Percentiles rank a stretch among this genome's conserved stretches.
Evolutionary conservation across 495 filamentous ascomycete genomes (phyloP).

Genomic region (Aspergillus sparsus): DNA sequence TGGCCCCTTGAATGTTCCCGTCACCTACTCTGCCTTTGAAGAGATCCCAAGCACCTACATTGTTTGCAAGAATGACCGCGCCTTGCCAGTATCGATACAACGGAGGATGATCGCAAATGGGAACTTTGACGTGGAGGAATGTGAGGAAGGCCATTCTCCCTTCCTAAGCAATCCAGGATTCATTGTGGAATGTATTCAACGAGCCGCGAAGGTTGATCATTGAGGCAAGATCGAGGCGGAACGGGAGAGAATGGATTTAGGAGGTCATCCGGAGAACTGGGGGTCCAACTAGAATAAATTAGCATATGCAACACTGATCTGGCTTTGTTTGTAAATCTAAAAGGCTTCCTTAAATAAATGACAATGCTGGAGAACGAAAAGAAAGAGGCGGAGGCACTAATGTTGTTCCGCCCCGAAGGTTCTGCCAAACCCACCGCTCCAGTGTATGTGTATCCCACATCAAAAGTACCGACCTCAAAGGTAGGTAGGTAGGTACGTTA

Average conservation of each 20-base stretch:
- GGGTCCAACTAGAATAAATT: no score
- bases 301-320: no score
- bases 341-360: no score
- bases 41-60: constrained; percentile 39
- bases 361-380: no score
- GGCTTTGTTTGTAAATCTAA: no score
- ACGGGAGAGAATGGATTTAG: neutral
- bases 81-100: constrained; percentile 28
- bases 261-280: no score
- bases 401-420: no score
- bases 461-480: no score
- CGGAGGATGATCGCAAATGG: constrained; percentile 32
- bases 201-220: constrained; percentile 23
- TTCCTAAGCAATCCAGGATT: constrained; percentile 33
- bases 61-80: constrained; percentile 37
- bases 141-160: constrained; percentile 35
- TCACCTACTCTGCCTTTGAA: constrained; percentile 30
- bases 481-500: no score
- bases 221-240: constrained; percentile 7
- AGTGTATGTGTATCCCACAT: no score
- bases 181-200: constrained; percentile 30
- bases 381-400: no score
- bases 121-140: constrained; percentile 30
- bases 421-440: no score
- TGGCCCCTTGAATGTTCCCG: constrained; percentile 30